phyloP scores from a whole-genome alignment of 2,329 filamentous ascomycete species.

The Epichloe brachyelytri region DNA sequence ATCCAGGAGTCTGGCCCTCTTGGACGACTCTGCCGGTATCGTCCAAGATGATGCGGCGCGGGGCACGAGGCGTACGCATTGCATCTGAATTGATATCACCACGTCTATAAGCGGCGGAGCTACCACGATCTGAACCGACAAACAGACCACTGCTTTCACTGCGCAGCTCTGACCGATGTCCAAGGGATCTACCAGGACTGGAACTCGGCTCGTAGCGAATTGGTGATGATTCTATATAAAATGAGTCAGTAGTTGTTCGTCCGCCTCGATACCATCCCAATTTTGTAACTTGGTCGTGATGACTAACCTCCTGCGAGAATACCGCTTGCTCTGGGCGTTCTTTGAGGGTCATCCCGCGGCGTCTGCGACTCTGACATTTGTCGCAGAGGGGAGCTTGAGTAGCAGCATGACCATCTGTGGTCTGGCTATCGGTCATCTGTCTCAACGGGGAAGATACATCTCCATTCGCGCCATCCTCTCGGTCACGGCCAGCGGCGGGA shows the following conservation, averaged over 20 bases:
- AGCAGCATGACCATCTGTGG: constrained; percentile 24
- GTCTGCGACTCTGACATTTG: constrained; percentile 47
- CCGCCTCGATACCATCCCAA: background rate
- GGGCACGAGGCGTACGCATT: constrained; percentile 39
- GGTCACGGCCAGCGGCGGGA: constrained; percentile 12
- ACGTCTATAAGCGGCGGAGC: constrained; percentile 44
- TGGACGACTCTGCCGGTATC: constrained; percentile 44
- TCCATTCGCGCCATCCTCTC: constrained; percentile 17
- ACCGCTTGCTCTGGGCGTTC: constrained; percentile 57
- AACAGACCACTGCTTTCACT: constrained; percentile 84
- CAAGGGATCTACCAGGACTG: constrained; percentile 56
- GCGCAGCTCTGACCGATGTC: constrained; percentile 56
- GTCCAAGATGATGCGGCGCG: constrained; percentile 46
- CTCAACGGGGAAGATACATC: constrained; percentile 41
- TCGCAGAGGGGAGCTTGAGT: constrained; percentile 45
- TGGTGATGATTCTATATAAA: constrained; percentile 66
- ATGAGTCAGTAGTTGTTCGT: constrained; percentile 5
- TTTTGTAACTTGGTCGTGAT: background rate
- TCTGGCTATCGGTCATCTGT: constrained; percentile 45
- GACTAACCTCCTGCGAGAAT: constrained; percentile 48
- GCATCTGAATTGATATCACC: constrained; percentile 81
- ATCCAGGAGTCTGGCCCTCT: constrained; percentile 36
- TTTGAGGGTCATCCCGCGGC: constrained; percentile 38
- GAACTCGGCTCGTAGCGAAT: constrained; percentile 86
- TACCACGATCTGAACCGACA: constrained; percentile 49